A percentile compares a stretch with the other conserved stretches of the same genome.
Evolutionary conservation across 2,329 filamentous ascomycete genomes (phyloP).

Genomic region (Thermothelomyces thermophilus): DNA sequence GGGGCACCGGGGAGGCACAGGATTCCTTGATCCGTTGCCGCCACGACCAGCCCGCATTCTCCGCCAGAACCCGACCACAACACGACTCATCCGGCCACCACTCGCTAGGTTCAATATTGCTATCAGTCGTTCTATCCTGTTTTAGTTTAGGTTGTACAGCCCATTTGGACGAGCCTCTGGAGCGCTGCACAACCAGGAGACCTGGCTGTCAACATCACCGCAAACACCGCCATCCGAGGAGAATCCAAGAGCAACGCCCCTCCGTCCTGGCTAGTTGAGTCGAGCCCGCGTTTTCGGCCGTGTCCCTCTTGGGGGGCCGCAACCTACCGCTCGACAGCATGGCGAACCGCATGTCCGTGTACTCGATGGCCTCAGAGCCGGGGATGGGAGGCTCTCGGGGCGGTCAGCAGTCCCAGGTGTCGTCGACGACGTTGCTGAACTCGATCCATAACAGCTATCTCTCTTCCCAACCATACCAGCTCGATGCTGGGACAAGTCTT

Average conservation of each 20-base stretch:
- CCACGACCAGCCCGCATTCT: slow-evolving; percentile 25
- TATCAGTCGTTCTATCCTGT: not conserved
- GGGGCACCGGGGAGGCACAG: slow-evolving; percentile 13
- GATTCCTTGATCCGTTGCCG: slow-evolving; percentile 20
- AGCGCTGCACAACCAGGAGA: not conserved
- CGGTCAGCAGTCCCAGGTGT: slow-evolving; percentile 71
- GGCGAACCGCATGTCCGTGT: slow-evolving; percentile 62
- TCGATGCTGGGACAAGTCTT: slow-evolving; percentile 85
- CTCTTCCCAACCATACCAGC: slow-evolving; percentile 70
- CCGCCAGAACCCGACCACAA: slow-evolving; percentile 4
- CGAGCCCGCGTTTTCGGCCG: slow-evolving; percentile 9
- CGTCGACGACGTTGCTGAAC: slow-evolving; percentile 88
- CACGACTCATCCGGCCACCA: slow-evolving; percentile 5
- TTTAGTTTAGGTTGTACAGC: not conserved
- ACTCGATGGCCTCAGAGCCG: slow-evolving; percentile 57
- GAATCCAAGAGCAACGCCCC: not conserved
- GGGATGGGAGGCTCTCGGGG: slow-evolving; percentile 49
- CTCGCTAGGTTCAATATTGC: slow-evolving; percentile 12
- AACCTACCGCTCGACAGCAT: slow-evolving; percentile 35
- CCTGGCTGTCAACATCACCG: not conserved
- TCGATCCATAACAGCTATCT: slow-evolving; percentile 84
- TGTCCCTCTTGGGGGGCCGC: slow-evolving; percentile 31
- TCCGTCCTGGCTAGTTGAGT: slow-evolving; percentile 3
- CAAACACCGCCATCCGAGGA: not conserved
- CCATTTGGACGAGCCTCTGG: not conserved